Evolutionary conservation across 768 basidiomycete species (phyloP), one percentile per base, ranked within the genome.

Genomic region (Tylopilus sp.): DNA sequence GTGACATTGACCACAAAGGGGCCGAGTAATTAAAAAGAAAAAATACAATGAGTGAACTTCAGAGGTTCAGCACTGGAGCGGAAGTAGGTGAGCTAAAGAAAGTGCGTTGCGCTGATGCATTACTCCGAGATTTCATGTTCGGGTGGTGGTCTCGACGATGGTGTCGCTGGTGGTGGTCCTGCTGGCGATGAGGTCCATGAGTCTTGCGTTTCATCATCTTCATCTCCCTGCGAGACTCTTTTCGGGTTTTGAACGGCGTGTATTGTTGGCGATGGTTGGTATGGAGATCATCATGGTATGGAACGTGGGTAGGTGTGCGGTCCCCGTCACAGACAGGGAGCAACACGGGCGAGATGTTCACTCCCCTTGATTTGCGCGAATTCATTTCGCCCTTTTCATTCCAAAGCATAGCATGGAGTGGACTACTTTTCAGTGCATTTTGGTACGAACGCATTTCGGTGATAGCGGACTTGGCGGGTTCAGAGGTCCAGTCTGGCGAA

Each of bases 221-320:
- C 64, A 81, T 82, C 72, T 89, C 86, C 62, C 81, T 75, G 59
- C 82, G 75, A 56, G 78, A 70, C 71, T 89, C 86, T 66, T 84
- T 85, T 54, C 82, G 77, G 43, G 63, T 80, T 71, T 86, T 86
- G 55, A 74, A 71, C 12, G 74, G 65, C 30, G 73, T 65, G 12
- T 65, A 37, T 37, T 65, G 67, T 9, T 74, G 64, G n/a, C 63
- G 65, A 36, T 76, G 73, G 38, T 76, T 67, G 28, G 71, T 72
- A 40, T 71, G 64, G 22, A 70, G 63, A 59, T 49, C 70, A 57
- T 69, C 64, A 49, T 69, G 62, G 36, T 65, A 64, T 28, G 68
- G 65, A 30, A 65, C 58, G 47, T 69, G 68, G 25, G 78, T 80
- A 13, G 84, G 80, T 8, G 81, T 83, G 45, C 76, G 79, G 57